A percentile compares a stretch with the other conserved stretches of the same genome.
Evolutionary conservation across 805 yeast species (phyloP).

Genomic region (Isabelozyma heimii): DNA sequence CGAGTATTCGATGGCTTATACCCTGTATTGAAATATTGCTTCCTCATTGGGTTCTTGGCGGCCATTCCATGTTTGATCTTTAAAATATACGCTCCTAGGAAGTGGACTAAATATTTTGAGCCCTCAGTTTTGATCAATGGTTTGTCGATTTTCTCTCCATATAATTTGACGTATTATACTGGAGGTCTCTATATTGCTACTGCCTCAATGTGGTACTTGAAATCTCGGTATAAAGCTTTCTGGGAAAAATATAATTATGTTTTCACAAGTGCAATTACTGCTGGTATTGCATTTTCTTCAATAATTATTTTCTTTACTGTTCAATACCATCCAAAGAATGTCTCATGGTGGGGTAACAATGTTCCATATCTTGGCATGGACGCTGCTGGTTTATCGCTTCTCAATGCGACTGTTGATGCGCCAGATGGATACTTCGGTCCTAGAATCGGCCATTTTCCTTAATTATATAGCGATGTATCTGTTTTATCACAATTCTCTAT

Average conservation of each 20-base stretch:
- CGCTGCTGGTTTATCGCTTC: neutral
- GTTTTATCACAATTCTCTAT: no score
- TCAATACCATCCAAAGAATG: constrained; percentile 25
- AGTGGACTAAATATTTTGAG: constrained; percentile 24
- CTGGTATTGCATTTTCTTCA: constrained; percentile 33
- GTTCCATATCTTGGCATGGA: constrained; percentile 11
- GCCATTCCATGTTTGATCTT: constrained; percentile 16
- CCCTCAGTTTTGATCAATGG: constrained; percentile 34
- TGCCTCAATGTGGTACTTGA: constrained; percentile 27
- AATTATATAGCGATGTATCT: no score
- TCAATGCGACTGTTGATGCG: constrained; percentile 12
- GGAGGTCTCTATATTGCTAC: constrained; percentile 24
- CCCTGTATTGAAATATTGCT: constrained; percentile 31
- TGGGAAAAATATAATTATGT: constrained; percentile 37
- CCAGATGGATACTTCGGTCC: constrained; percentile 38
- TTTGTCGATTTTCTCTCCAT: constrained; percentile 27
- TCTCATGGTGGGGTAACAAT: constrained; percentile 30
- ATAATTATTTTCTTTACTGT: constrained; percentile 38
- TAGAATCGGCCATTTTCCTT: constrained; percentile 12
- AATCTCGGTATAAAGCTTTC: constrained; percentile 23
- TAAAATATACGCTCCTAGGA: constrained; percentile 13
- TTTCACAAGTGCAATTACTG: constrained; percentile 24
- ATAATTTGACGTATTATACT: constrained; percentile 28
- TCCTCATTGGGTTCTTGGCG: constrained; percentile 30
- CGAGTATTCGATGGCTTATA: constrained; percentile 28